A percentile compares a stretch with the other conserved stretches of the same genome.
Conservation (phyloP, 441 rosid genomes). For the Syzygium malaccense region DNA sequence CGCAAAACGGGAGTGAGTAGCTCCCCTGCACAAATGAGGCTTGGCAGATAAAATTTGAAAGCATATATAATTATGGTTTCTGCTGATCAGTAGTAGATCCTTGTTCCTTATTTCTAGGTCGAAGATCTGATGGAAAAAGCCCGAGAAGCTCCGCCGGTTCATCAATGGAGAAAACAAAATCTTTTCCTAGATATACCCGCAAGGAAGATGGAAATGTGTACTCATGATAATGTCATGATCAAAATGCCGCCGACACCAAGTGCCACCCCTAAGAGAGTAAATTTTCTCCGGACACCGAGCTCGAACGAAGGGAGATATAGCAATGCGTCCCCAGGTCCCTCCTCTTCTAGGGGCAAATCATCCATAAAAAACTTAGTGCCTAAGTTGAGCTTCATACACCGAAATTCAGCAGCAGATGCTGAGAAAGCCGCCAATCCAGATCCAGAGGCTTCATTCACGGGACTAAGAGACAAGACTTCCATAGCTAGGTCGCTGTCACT, state of each 20-base stretch:
- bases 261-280: conserved; percentile 80
- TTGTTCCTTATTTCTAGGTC: background rate
- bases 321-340: conserved; percentile 39
- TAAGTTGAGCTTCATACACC: conserved; percentile 62
- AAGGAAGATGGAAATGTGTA: background rate
- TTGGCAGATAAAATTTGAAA: background rate
- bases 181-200: background rate
- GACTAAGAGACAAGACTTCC: conserved; percentile 48
- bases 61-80: background rate
- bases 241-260: conserved; percentile 10
- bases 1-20: background rate
- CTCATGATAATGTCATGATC: background rate
- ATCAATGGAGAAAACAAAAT: background rate
- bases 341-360: conserved; percentile 45
- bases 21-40: background rate
- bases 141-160: background rate
- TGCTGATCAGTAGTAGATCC: background rate
- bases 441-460: conserved; percentile 29
- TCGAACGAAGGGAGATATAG: conserved; percentile 32
- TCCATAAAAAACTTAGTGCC: conserved; percentile 67
- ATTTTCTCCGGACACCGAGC: conserved; percentile 52
- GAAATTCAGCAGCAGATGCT: conserved; percentile 34
- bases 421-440: conserved; percentile 37
- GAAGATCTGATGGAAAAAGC: background rate
- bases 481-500: conserved; percentile 79